These are phyloP conservation scores for Picea abies DNA, from an alignment of 83 land plant genomes.

Conservation along the genomic window DNA sequence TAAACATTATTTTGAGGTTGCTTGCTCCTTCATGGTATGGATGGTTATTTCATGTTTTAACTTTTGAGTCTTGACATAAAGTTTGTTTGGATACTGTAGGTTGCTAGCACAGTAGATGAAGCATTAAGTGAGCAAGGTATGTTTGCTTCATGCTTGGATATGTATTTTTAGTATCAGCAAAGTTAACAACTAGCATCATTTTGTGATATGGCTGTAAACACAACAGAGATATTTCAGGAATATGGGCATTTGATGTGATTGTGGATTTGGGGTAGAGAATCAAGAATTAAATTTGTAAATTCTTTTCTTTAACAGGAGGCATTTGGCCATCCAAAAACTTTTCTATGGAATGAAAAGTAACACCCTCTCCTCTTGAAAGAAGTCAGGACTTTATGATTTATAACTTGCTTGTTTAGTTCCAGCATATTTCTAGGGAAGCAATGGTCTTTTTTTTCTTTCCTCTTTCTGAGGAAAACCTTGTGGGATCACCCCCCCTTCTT, in stretches of 20 bases:
- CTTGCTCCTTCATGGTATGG: neutral
- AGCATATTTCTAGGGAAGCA: neutral
- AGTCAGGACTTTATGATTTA: neutral
- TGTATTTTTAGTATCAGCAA: neutral
- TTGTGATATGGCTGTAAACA: neutral
- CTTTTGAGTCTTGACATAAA: neutral
- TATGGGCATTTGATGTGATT: neutral
- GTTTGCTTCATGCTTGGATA: neutral
- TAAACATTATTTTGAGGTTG: neutral
- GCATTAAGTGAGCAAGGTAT: conserved; percentile 68
- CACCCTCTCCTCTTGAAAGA: neutral
- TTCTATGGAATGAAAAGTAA: neutral
- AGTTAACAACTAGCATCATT: neutral
- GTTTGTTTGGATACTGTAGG: conserved; percentile 34
- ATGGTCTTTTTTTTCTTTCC: neutral
- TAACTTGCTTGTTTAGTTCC: neutral
- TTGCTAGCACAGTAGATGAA: conserved; percentile 74
- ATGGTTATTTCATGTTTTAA: neutral
- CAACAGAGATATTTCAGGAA: neutral
- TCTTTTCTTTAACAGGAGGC: too few species aligned
- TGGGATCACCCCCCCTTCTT: too few species aligned
- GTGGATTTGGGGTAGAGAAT: neutral
- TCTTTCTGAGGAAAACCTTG: neutral
- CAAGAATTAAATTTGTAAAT: neutral
- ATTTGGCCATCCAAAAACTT: neutral